Base-by-base conservation (phyloP, 768 basidiomycete genomes). In the Cystobasidium tubakii region DNA sequence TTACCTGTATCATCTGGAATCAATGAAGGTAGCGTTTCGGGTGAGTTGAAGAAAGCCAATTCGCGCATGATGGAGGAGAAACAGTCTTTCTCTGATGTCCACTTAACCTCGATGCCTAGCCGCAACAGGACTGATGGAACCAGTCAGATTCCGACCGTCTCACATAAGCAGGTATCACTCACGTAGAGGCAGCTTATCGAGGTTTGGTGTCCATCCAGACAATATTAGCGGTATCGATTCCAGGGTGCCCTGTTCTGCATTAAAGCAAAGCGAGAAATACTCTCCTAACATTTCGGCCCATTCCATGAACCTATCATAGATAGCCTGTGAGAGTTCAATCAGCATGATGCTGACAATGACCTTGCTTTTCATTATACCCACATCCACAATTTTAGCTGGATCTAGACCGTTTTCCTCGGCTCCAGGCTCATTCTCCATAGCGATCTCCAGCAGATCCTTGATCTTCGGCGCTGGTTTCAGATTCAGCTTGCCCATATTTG, bases 131-230 rank as follows among this genome's bases (percentile, higher is more conserved):
- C 78, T 78, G 73, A 50, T 50, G 9, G n/a, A n/a, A 0, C 13
- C 7, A 7, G 0, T 71, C 43, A 62, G 27, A 10, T 1, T 27
- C 0, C 23, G 27, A 55, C n/a, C n/a, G n/a, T n/a, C n/a, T n/a
- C n/a, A n/a, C 23, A 23, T 9, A 54, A 53, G 34, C 9, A 9
- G 43, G 13, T 31, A 36, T 15, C 21, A 79, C 82, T 75, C 60
- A 92, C 93, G 91, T 71, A 87, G 84, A 0, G 96, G 96, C 9
- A 98, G 83, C 77, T 92, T 90, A 77, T 92, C 89, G 2, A 98
- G 84, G 79, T 94, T 90, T 0, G 96, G 96, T 6, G 89, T 89
- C 79, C 91, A 97, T 53, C 90, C 92, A 62, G 87, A 85, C 53
- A 97, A 84, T 13, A 99, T 83, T 60, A 93, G 83, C 0, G 96